phyloP scores from a whole-genome alignment of 2,329 filamentous ascomycete genomes.

The Uncinocarpus reesii region DNA sequence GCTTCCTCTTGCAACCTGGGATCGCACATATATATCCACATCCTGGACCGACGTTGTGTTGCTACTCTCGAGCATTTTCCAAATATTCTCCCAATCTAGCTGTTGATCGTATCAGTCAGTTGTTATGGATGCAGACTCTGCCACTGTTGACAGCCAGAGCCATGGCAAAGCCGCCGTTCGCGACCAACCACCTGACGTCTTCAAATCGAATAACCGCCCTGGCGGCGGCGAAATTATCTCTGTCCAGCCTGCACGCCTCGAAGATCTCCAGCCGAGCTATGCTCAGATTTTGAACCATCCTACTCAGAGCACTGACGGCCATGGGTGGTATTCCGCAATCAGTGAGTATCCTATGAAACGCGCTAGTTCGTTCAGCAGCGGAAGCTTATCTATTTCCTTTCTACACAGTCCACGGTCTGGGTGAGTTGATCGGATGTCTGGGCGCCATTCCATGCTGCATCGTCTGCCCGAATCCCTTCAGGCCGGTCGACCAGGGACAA shows the following conservation, averaged over 20 bases:
- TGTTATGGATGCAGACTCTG: not conserved
- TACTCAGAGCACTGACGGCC: conserved; percentile 56
- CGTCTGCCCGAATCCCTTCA: conserved; percentile 90
- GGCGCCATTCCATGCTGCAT: conserved; percentile 89
- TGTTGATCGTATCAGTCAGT: too few species aligned
- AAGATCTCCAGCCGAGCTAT: conserved; percentile 77
- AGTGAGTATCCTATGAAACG: conserved; percentile 44
- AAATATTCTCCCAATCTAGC: too few species aligned
- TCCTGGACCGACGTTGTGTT: too few species aligned
- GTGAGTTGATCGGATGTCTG: conserved; percentile 61
- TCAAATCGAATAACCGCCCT: not conserved
- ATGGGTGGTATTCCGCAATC: conserved; percentile 86
- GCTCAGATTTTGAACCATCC: conserved; percentile 52
- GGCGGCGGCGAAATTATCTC: conserved; percentile 43
- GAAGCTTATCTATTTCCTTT: conserved; percentile 11
- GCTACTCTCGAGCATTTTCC: too few species aligned
- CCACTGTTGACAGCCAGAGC: not conserved
- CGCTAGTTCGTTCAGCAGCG: not conserved
- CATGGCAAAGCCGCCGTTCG: conserved; percentile 1
- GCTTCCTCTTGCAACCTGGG: too few species aligned
- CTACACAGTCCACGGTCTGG: conserved; percentile 58
- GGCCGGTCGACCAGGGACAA: conserved; percentile 81
- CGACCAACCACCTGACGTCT: not conserved
- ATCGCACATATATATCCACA: too few species aligned
- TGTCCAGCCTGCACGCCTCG: conserved; percentile 68